A percentile compares a stretch with the other conserved stretches of the same genome.
phyloP scores from a whole-genome alignment of 768 basidiomycete species.

The Pholiota microspora region DNA sequence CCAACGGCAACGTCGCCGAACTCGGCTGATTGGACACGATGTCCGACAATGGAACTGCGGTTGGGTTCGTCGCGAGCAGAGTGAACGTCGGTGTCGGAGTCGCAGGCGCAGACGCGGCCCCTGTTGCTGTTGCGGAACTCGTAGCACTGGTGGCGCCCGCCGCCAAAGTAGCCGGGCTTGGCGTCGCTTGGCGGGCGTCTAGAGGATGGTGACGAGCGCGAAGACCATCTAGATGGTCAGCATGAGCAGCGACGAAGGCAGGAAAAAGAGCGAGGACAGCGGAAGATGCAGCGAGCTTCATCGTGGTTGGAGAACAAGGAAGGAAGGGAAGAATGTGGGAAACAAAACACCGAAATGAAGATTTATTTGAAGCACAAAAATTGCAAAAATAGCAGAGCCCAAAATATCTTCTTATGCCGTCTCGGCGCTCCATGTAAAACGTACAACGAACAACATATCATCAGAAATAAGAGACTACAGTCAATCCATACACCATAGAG shows the following conservation, averaged over 20 bases:
- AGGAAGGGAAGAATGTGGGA: constrained; percentile 18
- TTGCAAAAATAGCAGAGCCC: constrained; percentile 16
- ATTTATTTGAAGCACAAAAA: constrained; percentile 6
- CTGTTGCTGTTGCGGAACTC: not conserved
- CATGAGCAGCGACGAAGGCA: constrained; percentile 39
- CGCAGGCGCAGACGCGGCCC: not conserved
- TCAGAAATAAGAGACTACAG: not conserved
- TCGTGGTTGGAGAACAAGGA: constrained; percentile 21
- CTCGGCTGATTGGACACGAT: constrained; percentile 44
- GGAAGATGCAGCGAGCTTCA: constrained; percentile 31
- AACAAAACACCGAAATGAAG: constrained; percentile 5
- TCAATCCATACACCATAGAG: too few species aligned
- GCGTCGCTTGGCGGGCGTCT: constrained; percentile 27
- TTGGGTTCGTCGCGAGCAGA: constrained; percentile 52
- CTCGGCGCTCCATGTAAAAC: too few species aligned
- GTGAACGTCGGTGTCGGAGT: constrained; percentile 26
- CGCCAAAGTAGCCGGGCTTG: constrained; percentile 6
- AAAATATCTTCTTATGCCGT: constrained; percentile 6
- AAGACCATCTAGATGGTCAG: constrained; percentile 17
- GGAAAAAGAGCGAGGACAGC: constrained; percentile 36
- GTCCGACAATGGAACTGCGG: constrained; percentile 53
- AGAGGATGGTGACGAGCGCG: constrained; percentile 18
- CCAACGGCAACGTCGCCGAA: constrained; percentile 42
- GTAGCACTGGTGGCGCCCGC: constrained; percentile 2
- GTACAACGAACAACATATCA: not conserved